These are phyloP conservation scores for Vitis hybrid DNA, from an alignment of 177 flowering plant species.

Conservation along the genomic window DNA sequence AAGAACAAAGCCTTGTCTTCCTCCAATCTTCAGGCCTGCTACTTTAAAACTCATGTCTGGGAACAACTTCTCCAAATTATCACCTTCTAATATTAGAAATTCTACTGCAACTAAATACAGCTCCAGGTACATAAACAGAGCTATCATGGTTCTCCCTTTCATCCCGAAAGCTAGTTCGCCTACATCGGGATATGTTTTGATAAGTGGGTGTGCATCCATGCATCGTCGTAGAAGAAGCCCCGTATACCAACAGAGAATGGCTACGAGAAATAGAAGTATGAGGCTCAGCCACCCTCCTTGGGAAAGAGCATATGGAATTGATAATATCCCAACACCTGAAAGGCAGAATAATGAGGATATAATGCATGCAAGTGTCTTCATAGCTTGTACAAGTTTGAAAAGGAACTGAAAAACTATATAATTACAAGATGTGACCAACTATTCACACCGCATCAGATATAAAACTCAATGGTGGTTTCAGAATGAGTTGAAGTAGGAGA, in stretches of 20 bases:
- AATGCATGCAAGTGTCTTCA: too few relatives aligned
- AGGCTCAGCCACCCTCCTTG: slow-evolving; percentile 58
- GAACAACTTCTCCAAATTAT: slow-evolving; percentile 53
- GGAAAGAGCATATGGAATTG: slow-evolving; percentile 56
- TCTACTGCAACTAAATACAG: slow-evolving; percentile 53
- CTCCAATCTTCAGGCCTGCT: slow-evolving; percentile 29
- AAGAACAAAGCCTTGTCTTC: slow-evolving; percentile 43
- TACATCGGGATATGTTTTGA: slow-evolving; percentile 53
- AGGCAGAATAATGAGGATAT: too few relatives aligned
- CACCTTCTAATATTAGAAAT: slow-evolving; percentile 70
- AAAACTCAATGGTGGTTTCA: too few relatives aligned
- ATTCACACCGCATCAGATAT: too few relatives aligned
- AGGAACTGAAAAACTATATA: too few relatives aligned
- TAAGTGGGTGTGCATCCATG: slow-evolving; percentile 40
- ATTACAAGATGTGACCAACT: too few relatives aligned
- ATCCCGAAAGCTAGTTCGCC: slow-evolving; percentile 55
- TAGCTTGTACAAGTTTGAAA: too few relatives aligned
- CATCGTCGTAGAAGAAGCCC: slow-evolving; percentile 52
- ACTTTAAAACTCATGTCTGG: slow-evolving; percentile 33
- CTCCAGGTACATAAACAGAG: slow-evolving; percentile 53
- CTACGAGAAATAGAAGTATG: slow-evolving; percentile 35
- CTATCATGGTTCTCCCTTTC: slow-evolving; percentile 44
- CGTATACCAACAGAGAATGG: slow-evolving; percentile 50
- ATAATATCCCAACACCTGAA: slow-evolving; percentile 60
- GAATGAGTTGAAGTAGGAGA: too few relatives aligned